Evolutionary conservation across 805 yeast genomes (phyloP).

Genomic region (Zygoascus ofunaensis): DNA sequence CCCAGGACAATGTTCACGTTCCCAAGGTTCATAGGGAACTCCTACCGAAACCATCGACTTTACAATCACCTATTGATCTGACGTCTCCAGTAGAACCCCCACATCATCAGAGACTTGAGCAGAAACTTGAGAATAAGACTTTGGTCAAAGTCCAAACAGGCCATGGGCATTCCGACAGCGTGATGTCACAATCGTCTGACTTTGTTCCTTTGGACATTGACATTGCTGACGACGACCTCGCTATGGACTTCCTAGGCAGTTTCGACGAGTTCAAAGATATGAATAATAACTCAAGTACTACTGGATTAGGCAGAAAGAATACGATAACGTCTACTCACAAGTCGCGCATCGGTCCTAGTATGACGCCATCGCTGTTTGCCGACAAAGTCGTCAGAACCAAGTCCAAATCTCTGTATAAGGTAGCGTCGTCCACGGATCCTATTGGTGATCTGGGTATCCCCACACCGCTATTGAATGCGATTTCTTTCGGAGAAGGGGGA

Average conservation of each 20-base stretch:
- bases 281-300: background rate
- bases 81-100: background rate
- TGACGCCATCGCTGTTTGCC: slow-evolving; percentile 3
- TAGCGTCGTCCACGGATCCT: background rate
- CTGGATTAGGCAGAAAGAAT: slow-evolving; percentile 13
- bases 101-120: too few species aligned
- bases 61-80: background rate
- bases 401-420: background rate
- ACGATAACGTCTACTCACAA: slow-evolving; percentile 16
- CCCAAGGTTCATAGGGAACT: background rate
- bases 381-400: slow-evolving; percentile 5
- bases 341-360: slow-evolving; percentile 10
- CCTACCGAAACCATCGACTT: too few species aligned
- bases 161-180: background rate
- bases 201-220: background rate
- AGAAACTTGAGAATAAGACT: background rate
- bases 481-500: background rate
- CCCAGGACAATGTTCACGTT: background rate
- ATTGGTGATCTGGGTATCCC: slow-evolving; percentile 2
- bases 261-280: slow-evolving; percentile 14
- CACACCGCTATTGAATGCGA: slow-evolving; percentile 6
- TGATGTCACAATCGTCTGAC: background rate
- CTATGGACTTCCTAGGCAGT: slow-evolving; percentile 10
- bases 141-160: background rate
- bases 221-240: slow-evolving; percentile 6